These are phyloP conservation scores for Saprolegnia diclina DNA, from an alignment of 352 stramenopile genomes.

Conservation along the genomic window DNA sequence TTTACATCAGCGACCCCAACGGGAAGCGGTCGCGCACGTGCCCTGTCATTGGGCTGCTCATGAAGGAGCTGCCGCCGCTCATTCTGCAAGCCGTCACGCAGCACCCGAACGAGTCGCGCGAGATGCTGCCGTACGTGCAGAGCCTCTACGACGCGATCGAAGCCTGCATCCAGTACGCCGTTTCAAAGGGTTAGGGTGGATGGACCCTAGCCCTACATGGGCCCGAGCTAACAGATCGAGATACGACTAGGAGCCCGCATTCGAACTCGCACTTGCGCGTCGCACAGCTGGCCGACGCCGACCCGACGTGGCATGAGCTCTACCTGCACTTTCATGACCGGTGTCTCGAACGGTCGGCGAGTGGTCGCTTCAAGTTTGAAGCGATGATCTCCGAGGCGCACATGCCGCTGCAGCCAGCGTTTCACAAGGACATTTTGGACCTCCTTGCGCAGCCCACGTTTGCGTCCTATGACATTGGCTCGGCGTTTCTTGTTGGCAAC, in stretches of 20 bases:
- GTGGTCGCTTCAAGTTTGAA: constrained; percentile 14
- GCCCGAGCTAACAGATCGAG: not conserved
- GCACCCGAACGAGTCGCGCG: not conserved
- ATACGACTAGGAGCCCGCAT: constrained; percentile 5
- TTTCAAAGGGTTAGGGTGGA: not conserved
- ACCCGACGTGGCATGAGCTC: constrained; percentile 4
- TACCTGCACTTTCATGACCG: not conserved
- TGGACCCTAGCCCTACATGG: not conserved
- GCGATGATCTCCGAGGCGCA: constrained; percentile 2
- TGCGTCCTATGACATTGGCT: constrained; percentile 76
- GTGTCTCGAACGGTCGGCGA: constrained; percentile 9
- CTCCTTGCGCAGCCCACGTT: constrained; percentile 83
- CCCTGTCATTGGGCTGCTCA: constrained; percentile 64
- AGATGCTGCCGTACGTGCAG: not conserved
- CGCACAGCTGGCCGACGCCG: constrained; percentile 4
- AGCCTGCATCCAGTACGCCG: constrained; percentile 22
- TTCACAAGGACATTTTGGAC: constrained; percentile 85
- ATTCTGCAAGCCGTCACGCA: constrained; percentile 31
- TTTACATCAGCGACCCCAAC: constrained; percentile 82
- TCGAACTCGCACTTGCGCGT: constrained; percentile 25
- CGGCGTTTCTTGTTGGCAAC: constrained; percentile 77
- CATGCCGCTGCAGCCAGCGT: constrained; percentile 51
- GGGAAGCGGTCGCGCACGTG: constrained; percentile 76
- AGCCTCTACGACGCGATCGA: constrained; percentile 22
- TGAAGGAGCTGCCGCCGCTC: constrained; percentile 52